Percentiles rank a stretch among this genome's conserved stretches.
These are phyloP conservation scores for Leucoagaricus sp. DNA, from an alignment of 1,284 basidiomycete genomes.

Conservation along the genomic window DNA sequence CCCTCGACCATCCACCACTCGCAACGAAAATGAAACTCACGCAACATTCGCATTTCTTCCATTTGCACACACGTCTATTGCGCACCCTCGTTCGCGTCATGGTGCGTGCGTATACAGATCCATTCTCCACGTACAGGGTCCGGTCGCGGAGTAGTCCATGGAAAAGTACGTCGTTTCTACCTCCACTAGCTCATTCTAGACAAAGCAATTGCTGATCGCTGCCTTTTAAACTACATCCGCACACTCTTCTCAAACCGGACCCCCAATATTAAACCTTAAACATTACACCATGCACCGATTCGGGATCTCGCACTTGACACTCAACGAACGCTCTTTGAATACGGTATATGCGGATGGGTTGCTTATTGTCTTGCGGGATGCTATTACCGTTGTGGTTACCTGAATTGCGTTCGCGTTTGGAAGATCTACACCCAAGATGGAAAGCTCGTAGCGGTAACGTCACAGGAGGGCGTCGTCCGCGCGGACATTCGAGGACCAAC, in stretches of 20 bases:
- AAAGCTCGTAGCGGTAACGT: conserved; percentile 72
- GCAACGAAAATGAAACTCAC: conserved; percentile 10
- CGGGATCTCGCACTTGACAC: not conserved
- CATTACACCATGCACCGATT: not conserved
- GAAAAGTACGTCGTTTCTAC: conserved; percentile 55
- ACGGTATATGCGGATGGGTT: not conserved
- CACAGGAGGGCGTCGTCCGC: conserved; percentile 83
- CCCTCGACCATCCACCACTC: not conserved
- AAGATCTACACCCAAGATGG: conserved; percentile 78
- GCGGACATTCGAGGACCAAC: conserved; percentile 51
- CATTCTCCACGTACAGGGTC: conserved; percentile 66
- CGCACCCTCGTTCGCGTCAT: not conserved
- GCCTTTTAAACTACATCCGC: not conserved
- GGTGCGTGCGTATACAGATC: conserved; percentile 43
- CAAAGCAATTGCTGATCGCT: not conserved
- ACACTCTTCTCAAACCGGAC: not conserved
- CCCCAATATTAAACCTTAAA: conserved; percentile 3
- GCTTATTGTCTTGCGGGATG: conserved; percentile 6
- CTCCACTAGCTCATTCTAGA: not conserved
- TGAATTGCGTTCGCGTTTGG: too few relatives aligned
- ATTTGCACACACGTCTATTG: not conserved
- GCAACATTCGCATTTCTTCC: conserved; percentile 5
- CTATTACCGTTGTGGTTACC: too few relatives aligned
- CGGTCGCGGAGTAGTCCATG: conserved; percentile 76
- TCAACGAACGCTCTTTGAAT: not conserved